Conservation (phyloP, 2,329 filamentous ascomycete genomes). For the Neofusicoccum sp. region DNA sequence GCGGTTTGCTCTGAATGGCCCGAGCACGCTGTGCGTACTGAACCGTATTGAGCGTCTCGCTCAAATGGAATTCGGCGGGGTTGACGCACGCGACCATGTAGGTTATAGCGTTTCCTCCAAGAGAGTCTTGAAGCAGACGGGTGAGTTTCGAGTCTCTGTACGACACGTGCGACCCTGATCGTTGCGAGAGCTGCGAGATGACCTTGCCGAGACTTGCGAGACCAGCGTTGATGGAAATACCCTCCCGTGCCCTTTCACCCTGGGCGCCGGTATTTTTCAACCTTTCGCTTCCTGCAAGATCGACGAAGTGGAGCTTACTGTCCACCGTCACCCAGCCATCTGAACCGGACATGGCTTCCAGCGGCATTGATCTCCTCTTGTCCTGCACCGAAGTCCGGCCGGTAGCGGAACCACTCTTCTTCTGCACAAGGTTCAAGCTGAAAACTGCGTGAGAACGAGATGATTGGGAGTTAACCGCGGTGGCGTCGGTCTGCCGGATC, state of each 20-base stretch:
- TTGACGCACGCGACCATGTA: constrained; percentile 99
- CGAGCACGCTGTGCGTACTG: constrained; percentile 94
- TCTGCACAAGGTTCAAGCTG: constrained; percentile 89
- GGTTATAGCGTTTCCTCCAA: constrained; percentile 95
- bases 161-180: constrained; percentile 86
- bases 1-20: constrained; percentile 95
- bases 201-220: constrained; percentile 95
- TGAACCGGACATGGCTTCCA: constrained; percentile 72
- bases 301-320: constrained; percentile 98
- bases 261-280: constrained; percentile 97
- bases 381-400: constrained; percentile 60
- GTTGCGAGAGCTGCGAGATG: constrained; percentile 94
- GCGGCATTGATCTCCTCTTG: constrained; percentile 83
- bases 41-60: constrained; percentile 95
- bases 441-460: constrained; percentile 98
- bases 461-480: constrained; percentile 95
- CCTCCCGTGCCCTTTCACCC: constrained; percentile 90
- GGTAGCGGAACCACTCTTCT: constrained; percentile 60
- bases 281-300: constrained; percentile 93
- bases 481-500: constrained; percentile 95
- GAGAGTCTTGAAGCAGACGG: constrained; percentile 89
- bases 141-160: constrained; percentile 98
- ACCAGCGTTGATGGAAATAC: constrained; percentile 97
- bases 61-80: constrained; percentile 93
- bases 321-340: constrained; percentile 80